phyloP scores from a whole-genome alignment of 2,329 filamentous ascomycete species.

The Paramyrothecium roridum region DNA sequence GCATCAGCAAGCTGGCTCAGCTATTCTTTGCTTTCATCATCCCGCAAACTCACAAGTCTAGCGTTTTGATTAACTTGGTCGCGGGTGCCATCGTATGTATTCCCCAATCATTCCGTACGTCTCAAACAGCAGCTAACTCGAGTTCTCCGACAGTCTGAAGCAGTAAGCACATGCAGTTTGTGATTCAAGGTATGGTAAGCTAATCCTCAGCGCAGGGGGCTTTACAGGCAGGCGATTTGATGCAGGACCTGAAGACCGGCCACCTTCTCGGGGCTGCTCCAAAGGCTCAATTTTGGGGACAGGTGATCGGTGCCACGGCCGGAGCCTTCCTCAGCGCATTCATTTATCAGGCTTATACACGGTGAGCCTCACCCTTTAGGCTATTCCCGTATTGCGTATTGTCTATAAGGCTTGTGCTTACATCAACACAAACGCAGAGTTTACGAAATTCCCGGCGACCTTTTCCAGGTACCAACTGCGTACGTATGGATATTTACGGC shows the following conservation, averaged over 20 bases:
- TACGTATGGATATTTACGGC: slow-evolving; percentile 99
- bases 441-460: slow-evolving; percentile 80
- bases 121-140: not conserved
- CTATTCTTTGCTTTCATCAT: slow-evolving; percentile 91
- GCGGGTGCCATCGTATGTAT: slow-evolving; percentile 72
- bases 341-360: slow-evolving; percentile 85
- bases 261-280: slow-evolving; percentile 89
- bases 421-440: slow-evolving; percentile 50
- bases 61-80: slow-evolving; percentile 91
- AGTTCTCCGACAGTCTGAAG: slow-evolving; percentile 30
- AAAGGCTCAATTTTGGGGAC: slow-evolving; percentile 94
- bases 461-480: slow-evolving; percentile 91
- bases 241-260: slow-evolving; percentile 96
- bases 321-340: slow-evolving; percentile 83
- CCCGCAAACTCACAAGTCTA: slow-evolving; percentile 73
- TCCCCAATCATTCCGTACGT: not conserved
- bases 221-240: slow-evolving; percentile 89
- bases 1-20: slow-evolving; percentile 95
- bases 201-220: slow-evolving; percentile 51
- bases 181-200: slow-evolving; percentile 4
- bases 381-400: not conserved
- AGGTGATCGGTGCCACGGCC: slow-evolving; percentile 83
- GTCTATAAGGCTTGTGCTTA: slow-evolving; percentile 3
- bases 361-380: slow-evolving; percentile 25
- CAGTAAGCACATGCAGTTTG: slow-evolving; percentile 21